Base-by-base conservation (phyloP, 306 rosid genomes). In the Myrica gale region DNA sequence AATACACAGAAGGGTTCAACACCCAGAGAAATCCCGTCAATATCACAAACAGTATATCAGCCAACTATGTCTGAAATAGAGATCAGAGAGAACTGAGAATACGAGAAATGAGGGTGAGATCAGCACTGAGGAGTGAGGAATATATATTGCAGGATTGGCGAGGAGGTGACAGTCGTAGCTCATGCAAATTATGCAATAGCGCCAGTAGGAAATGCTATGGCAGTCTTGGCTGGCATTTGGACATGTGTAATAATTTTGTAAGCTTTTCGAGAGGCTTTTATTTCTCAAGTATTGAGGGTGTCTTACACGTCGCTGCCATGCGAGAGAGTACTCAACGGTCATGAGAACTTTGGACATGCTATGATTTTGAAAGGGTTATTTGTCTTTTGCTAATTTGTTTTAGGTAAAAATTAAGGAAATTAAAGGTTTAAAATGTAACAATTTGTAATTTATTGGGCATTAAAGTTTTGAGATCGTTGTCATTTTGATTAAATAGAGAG, bases 1-100 rank as follows among this genome's bases (percentile, higher is more conserved):
- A 92, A 7, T 23, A 74, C 72, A 85, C 87, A 4, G 90, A 82
- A 58, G 96, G 92, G 61, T 86, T 86, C 41, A 68, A 57, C 16
- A 79, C 87, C 98, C 98, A 92, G 2, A 78, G 71, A 67, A 82
- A 73, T 13, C 68, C 48, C 74, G 71, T 48, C 10, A 69, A 58
- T 58, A 79, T 50, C 52, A 68, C 37, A 68, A 80, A n/a, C n/a
- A n/a, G n/a, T n/a, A n/a, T n/a, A n/a, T n/a, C n/a, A n/a, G n/a
- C n/a, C n/a, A n/a, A n/a, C n/a, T n/a, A n/a, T n/a, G 0, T n/a
- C 46, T 12, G 41, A 6, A 26, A 2, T 9, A 26, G 53, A 43
- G 7, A 13, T 26, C 26, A 48, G 20, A 65, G 44, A 46, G 62
- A 42, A 13, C 13, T 11, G 65, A 60, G 73, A 16, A 26, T 26